Conservation (phyloP, 83 land plant species). For the Picea abies region DNA sequence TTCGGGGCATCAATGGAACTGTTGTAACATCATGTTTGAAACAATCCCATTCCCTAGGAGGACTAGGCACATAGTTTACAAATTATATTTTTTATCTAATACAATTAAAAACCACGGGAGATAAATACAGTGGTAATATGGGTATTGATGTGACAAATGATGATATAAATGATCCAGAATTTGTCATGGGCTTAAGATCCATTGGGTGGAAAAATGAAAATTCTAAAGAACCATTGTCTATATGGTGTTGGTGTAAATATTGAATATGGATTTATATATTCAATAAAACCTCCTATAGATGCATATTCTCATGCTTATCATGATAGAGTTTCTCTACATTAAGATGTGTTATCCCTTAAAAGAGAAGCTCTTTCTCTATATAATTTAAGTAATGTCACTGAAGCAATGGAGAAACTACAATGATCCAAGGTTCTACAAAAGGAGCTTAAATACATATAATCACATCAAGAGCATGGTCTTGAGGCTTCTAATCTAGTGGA, state of each 20-base stretch:
- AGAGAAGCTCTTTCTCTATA: constrained; percentile 60
- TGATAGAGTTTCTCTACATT: constrained; percentile 45
- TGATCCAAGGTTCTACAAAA: constrained; percentile 80
- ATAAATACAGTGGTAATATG: constrained; percentile 40
- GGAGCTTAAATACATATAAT: constrained; percentile 47
- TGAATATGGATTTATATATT: constrained; percentile 13
- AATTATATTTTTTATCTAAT: constrained; percentile 27
- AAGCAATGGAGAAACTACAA: constrained; percentile 73
- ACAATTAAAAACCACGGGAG: constrained; percentile 23
- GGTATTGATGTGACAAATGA: constrained; percentile 81
- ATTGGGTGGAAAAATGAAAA: constrained; percentile 73
- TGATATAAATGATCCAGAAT: constrained; percentile 81
- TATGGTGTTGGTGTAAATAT: background rate
- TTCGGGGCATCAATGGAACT: too few species aligned
- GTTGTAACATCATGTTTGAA: too few species aligned
- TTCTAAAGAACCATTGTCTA: constrained; percentile 14
- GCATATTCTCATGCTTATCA: constrained; percentile 22
- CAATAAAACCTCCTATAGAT: constrained; percentile 19
- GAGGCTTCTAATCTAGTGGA: background rate
- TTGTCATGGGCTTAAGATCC: constrained; percentile 63
- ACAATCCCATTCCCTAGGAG: background rate
- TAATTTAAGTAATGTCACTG: constrained; percentile 70
- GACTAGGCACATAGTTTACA: background rate
- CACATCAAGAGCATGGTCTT: constrained; percentile 10
- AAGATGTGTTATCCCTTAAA: constrained; percentile 48